Conservation (phyloP, 176 grass and related monocot species). For the Triticum urartu region DNA sequence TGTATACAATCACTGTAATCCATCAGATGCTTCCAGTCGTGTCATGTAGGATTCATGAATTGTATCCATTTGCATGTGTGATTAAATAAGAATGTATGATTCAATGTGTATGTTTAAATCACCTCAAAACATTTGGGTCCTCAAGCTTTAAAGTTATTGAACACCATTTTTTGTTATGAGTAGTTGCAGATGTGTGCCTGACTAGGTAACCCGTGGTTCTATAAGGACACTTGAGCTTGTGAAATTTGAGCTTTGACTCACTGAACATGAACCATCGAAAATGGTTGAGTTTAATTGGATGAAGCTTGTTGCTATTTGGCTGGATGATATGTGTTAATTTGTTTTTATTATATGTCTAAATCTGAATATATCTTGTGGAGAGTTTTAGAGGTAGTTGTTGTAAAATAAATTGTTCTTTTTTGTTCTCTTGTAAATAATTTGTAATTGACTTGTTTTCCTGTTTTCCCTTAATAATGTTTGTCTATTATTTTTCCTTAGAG, state of each 20-base stretch:
- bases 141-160: not conserved
- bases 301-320: not conserved
- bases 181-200: not conserved
- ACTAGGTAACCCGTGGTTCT: not conserved
- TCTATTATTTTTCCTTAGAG: not conserved
- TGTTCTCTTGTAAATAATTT: not conserved
- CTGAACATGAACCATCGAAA: not conserved
- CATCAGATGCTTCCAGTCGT: not conserved
- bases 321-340: not conserved
- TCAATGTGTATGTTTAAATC: conserved; percentile 16
- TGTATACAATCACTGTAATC: conserved; percentile 21
- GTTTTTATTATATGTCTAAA: too few species aligned
- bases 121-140: not conserved
- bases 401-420: not conserved
- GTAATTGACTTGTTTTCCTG: not conserved
- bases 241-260: not conserved
- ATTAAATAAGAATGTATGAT: conserved; percentile 30
- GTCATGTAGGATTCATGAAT: conserved; percentile 8
- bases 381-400: not conserved
- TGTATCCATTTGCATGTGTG: conserved; percentile 25
- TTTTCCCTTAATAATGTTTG: not conserved
- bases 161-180: not conserved
- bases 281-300: not conserved
- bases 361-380: not conserved
- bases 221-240: not conserved